Evolutionary conservation across 371 early-diverging fungal species (phyloP).

Genomic region (Saksenaea oblongispora): DNA sequence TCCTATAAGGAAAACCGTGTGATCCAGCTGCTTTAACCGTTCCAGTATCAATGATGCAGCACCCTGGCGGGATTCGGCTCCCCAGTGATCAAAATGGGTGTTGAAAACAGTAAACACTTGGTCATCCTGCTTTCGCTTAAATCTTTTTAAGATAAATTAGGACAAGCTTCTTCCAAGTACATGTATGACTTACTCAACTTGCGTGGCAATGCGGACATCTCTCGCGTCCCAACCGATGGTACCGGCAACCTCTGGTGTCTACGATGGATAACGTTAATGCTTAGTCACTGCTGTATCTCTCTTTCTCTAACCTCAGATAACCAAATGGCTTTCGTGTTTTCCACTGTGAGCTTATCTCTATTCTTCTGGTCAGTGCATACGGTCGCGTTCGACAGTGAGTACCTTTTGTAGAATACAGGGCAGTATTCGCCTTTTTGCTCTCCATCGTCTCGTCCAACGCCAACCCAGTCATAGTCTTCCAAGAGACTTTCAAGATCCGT

Average conservation of each 20-base stretch:
- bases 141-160: conserved; percentile 8
- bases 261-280: neutral
- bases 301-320: conserved; percentile 36
- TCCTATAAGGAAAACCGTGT: conserved; percentile 31
- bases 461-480: conserved; percentile 52
- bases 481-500: conserved; percentile 46
- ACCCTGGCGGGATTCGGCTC: conserved; percentile 26
- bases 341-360: conserved; percentile 29
- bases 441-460: conserved; percentile 52
- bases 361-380: neutral
- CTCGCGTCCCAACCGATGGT: conserved; percentile 47
- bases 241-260: conserved; percentile 39
- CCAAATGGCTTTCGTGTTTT: conserved; percentile 41
- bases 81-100: conserved; percentile 41
- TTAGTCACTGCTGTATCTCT: neutral
- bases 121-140: conserved; percentile 24
- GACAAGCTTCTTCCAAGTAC: neutral
- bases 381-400: neutral
- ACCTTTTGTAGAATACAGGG: conserved; percentile 49
- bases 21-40: neutral
- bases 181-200: conserved; percentile 30
- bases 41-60: conserved; percentile 23
- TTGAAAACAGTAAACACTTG: conserved; percentile 33
- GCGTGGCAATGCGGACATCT: conserved; percentile 40
- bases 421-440: conserved; percentile 45